Percentiles rank a stretch among this genome's conserved stretches.
Evolutionary conservation across 148 eudicot species (phyloP).

Genomic region (Oxyria digyna): DNA sequence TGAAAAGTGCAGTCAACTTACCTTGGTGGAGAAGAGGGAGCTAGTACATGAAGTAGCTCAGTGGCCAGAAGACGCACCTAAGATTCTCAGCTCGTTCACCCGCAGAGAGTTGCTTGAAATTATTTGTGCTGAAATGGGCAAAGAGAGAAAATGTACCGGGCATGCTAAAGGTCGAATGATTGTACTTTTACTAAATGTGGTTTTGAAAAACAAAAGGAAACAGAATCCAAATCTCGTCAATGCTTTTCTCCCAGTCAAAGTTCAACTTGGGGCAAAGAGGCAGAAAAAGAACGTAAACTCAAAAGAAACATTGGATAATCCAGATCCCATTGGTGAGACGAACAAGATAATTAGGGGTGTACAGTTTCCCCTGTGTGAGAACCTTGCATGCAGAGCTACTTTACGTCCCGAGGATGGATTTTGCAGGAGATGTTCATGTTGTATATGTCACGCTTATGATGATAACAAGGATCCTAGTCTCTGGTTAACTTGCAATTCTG

Average conservation of each 20-base stretch:
- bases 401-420: constrained; percentile 24
- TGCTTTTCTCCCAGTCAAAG: constrained; percentile 16
- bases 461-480: constrained; percentile 59
- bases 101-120: constrained; percentile 40
- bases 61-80: constrained; percentile 37
- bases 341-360: constrained; percentile 5
- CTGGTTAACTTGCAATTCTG: constrained; percentile 47
- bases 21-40: constrained; percentile 37
- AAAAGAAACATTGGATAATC: constrained; percentile 4
- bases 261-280: constrained; percentile 22
- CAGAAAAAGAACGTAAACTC: constrained; percentile 24
- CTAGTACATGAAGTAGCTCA: constrained; percentile 37
- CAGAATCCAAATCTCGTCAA: constrained; percentile 9
- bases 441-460: constrained; percentile 43
- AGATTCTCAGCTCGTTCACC: constrained; percentile 35
- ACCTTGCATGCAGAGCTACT: constrained; percentile 43
- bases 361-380: constrained; percentile 21
- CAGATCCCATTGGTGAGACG: constrained; percentile 7
- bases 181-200: constrained; percentile 30
- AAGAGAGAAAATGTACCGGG: constrained; percentile 43
- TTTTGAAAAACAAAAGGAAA: constrained; percentile 17
- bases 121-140: constrained; percentile 53
- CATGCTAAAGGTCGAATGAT: constrained; percentile 38
- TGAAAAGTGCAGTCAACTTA: constrained; percentile 28
- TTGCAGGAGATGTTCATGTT: constrained; percentile 58